Base-by-base conservation (phyloP, 1,284 basidiomycete species). In the Melanopsichium pennsylvanicum region DNA sequence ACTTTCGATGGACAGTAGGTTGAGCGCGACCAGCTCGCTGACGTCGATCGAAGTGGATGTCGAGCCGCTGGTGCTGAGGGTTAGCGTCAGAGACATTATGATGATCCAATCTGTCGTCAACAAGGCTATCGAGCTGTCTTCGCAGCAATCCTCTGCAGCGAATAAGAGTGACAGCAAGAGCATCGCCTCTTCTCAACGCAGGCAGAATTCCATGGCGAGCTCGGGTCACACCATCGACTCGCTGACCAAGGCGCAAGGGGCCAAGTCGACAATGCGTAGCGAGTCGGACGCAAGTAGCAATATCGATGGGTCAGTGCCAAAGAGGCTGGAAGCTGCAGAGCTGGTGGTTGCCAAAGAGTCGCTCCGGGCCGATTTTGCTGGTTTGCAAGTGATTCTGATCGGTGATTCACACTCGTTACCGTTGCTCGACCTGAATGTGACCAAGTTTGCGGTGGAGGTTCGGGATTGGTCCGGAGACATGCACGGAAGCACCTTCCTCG, bases 401-500 rank as follows among this genome's bases (percentile, higher is more conserved):
- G 93, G 95, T 3, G 96, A 98, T 81, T 82, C 93, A 56, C 91
- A 98, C 75, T 94, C 97, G 74, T 89, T 97, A 75, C 96, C 96
- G 0, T 87, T 97, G 84, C 84, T 98, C 19, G 93, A 98, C 81
- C 82, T 98, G 27, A 89, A 88, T 72, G 85, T 94, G 16, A 91
- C 90, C 73, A 88, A 91, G 13, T 97, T 97, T 83, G 86, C 86
- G n/a, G 82, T 95, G 26, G 86, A 86, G 23, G 88, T 90, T 2
- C 90, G 89, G 69, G 94, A 99, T 80, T 99, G 96, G 96, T 93
- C 94, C 0, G 88, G 89, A 58, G 90, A 93, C 83, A 91, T 96
- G 77, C 72, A 83, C 11, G 51, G 59, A 27, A 58, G 63, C 34
- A 64, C 74, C 15, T 63, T 72, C 46, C 45, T 76, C 22, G 49